Evolutionary conservation across 83 land plant species (phyloP), one percentile per base, ranked within the genome.

Genomic region (Picea abies): DNA sequence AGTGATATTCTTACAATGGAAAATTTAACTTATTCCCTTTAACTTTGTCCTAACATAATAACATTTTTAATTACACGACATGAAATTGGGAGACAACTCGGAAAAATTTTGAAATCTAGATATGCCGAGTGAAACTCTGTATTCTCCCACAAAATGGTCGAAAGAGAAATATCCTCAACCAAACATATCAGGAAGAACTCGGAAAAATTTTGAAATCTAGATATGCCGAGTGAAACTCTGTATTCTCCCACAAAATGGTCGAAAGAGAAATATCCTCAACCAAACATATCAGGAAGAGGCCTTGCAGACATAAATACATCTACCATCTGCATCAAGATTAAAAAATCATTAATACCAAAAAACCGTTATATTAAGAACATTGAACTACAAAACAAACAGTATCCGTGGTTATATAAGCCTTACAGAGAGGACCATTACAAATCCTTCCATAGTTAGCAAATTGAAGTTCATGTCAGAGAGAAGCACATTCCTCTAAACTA

Each of bases 281-380:
- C 76, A 68, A 90, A 92, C 94, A 92, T 89, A 65, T 86, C 67
- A 12, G 92, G 94, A 68, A 90, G 90, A 17, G 94, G 94, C 80
- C 92, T 84, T 60, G 84, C 90, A 5, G 94, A 86, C 94, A 92
- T 92, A 82, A 92, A 92, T 20, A 89, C 87, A 83, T 90, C 94
- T 77, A 92, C 94, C 92, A 92, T 90, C 94, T 92, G 86, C 71
- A 84, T 44, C 58, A 44, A 73, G 12, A 73, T 73, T 4, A 73
- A 47, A 73, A 68, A 68, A 12, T 15, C 37, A 68, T 10, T 68
- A 68, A 68, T 29, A 15, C 29, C 29, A 10, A 68, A 10, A 16
- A 70, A 70, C 14, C 19, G 1, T 56, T 14, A 11, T 11, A 56
- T 12, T 14, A 56, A 56, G 14, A 56, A 56, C 14, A 56, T 56